phyloP scores from a whole-genome alignment of 1,139 yeast genomes.

The Diutina mesorugosa region DNA sequence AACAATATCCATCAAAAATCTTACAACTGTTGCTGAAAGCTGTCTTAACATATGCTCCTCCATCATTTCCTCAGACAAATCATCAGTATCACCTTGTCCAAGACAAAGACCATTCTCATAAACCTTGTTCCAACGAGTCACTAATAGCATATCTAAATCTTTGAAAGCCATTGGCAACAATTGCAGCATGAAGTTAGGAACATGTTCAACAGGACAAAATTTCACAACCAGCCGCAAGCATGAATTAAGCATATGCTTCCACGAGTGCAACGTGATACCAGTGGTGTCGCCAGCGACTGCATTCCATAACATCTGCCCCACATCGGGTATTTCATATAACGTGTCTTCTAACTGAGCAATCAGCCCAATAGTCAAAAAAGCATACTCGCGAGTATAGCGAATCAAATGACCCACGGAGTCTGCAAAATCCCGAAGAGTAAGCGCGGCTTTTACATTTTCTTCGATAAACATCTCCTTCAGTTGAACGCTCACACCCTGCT shows the following conservation, averaged over 20 bases:
- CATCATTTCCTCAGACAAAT: constrained; percentile 94
- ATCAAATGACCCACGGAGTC: constrained; percentile 97
- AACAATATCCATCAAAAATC: constrained; percentile 77
- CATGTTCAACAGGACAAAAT: constrained; percentile 68
- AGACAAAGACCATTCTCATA: constrained; percentile 58
- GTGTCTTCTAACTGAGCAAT: constrained; percentile 85
- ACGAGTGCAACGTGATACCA: constrained; percentile 87
- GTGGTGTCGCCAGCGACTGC: constrained; percentile 77
- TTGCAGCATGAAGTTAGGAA: constrained; percentile 59
- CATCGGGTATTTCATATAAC: constrained; percentile 72
- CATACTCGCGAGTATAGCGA: constrained; percentile 91
- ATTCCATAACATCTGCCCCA: constrained; percentile 66
- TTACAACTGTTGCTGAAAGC: constrained; percentile 84
- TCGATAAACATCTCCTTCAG: constrained; percentile 90
- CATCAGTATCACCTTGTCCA: constrained; percentile 61
- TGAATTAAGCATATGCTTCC: constrained; percentile 92
- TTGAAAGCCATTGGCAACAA: constrained; percentile 65
- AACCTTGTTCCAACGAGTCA: constrained; percentile 63
- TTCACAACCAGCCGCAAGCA: constrained; percentile 79
- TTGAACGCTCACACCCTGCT: constrained; percentile 91
- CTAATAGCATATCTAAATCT: constrained; percentile 61
- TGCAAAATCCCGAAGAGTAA: constrained; percentile 89
- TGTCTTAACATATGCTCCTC: constrained; percentile 92
- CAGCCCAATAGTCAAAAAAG: constrained; percentile 80
- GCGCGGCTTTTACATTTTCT: constrained; percentile 89